Evolutionary conservation across 352 stramenopile genomes (phyloP), one percentile per base, ranked within the genome.

Genomic region (Globisporangium middletonii): DNA sequence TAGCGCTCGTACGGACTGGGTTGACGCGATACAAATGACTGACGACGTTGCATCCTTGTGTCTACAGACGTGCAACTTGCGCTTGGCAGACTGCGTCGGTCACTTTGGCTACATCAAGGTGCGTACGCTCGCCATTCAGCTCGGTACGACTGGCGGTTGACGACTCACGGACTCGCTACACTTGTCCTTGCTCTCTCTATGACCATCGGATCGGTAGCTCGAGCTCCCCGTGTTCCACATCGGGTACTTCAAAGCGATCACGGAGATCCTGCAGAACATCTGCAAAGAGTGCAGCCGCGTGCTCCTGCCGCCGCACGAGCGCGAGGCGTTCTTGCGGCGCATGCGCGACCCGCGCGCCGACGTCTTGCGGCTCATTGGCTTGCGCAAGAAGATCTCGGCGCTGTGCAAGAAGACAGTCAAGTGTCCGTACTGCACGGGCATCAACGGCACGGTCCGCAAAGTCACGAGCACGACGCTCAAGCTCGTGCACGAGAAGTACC

Each of bases 181-280:
- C 37, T 42, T 42, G 37, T 42, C 12, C 11, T 33, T 28, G 19
- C 15, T 30, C 16, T 46, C 16, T 35, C 4, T 37, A n/a, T 35
- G n/a, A 38, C 3, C 5, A 6, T 41, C 7, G 11, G 4, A 16
- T 26, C 9, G 12, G 2, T 44, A 62, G 54, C 73, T 99, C 37
- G 92, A 96, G 63, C 85, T 99, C 37, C 98, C 98, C 0, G 97
- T 99, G 56, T 99, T 99, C 72, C 97, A 99, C 78, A 99, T 99
- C 73, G 98, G 98, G 5, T 99, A 98, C 72, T 97, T 99, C 68
- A 99, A 99, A 62, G 94, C 98, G 63, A 99, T 97, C 50, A 89
- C 98, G 13, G 89, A 97, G 53, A 89, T 99, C 18, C 72, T 99
- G 37, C 97, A 99, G 70, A 99, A 96, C 67, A 98, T 99, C 52